Conservation (phyloP, 169 alveolate genomes). For the Cryptosporidium sp. region DNA sequence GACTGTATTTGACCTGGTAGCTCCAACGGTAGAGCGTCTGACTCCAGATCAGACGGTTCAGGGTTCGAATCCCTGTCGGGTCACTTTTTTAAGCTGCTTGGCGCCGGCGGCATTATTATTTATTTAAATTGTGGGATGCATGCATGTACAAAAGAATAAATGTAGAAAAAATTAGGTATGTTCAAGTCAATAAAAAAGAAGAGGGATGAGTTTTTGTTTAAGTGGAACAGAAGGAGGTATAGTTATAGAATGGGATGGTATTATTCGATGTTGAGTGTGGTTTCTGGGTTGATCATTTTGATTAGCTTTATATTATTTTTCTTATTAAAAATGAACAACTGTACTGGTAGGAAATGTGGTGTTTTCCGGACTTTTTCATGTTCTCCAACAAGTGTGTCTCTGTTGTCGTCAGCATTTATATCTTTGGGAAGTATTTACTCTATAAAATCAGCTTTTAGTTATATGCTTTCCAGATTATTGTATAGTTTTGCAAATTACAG, state of each 20-base stretch:
- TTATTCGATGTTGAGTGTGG: conserved; percentile 43
- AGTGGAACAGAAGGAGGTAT: conserved; percentile 72
- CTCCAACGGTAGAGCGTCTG: conserved; percentile 78
- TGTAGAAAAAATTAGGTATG: neutral
- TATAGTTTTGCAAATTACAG: conserved; percentile 70
- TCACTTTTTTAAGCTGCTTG: neutral
- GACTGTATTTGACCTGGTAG: conserved; percentile 58
- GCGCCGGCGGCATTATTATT: neutral
- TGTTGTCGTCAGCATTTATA: conserved; percentile 19
- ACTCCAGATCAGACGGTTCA: conserved; percentile 77
- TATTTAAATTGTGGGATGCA: neutral
- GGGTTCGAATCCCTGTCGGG: conserved; percentile 78
- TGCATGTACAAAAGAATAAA: neutral
- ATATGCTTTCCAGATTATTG: conserved; percentile 40
- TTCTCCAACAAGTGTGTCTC: conserved; percentile 12
- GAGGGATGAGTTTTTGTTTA: conserved; percentile 53
- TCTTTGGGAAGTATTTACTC: conserved; percentile 63
- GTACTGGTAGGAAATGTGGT: conserved; percentile 55
- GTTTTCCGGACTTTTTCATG: conserved; percentile 48
- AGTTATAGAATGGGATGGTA: conserved; percentile 75
- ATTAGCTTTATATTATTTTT: conserved; percentile 58
- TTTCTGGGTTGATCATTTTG: conserved; percentile 12
- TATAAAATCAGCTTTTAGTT: conserved; percentile 53
- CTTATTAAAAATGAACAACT: conserved; percentile 1
- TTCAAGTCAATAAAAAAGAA: conserved; percentile 57